Evolutionary conservation across 2,329 filamentous ascomycete genomes (phyloP).

Genomic region (Fonsecaea erecta): DNA sequence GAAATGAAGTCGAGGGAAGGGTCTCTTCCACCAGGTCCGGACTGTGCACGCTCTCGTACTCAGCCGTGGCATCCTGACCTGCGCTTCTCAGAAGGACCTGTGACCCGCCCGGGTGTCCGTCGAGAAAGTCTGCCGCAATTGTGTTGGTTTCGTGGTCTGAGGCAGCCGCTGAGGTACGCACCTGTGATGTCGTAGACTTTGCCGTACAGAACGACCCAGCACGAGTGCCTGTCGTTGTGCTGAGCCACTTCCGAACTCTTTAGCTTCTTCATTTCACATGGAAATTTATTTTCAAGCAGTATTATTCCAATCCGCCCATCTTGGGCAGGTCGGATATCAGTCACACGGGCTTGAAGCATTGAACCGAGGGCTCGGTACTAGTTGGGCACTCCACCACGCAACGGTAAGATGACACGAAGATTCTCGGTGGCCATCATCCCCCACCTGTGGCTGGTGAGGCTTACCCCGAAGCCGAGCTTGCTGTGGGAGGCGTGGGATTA

Average conservation of each 20-base stretch:
- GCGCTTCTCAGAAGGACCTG: constrained; percentile 89
- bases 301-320: not conserved
- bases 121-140: constrained; percentile 65
- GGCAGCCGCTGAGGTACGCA: constrained; percentile 84
- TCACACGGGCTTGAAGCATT: not conserved
- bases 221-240: constrained; percentile 79
- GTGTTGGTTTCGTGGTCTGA: constrained; percentile 63
- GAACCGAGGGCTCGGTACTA: not conserved
- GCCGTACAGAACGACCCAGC: constrained; percentile 84
- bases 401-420: not conserved
- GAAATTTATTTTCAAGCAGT: not conserved
- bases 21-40: constrained; percentile 39
- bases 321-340: not conserved
- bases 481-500: not conserved
- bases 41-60: constrained; percentile 32
- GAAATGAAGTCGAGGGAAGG: constrained; percentile 38
- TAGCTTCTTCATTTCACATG: constrained; percentile 3
- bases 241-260: constrained; percentile 67
- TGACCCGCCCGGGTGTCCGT: constrained; percentile 84
- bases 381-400: not conserved
- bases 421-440: not conserved
- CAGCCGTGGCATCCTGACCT: constrained; percentile 62
- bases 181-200: constrained; percentile 76
- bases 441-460: no score
- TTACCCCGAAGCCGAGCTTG: not conserved